Percentiles rank a stretch among this genome's conserved stretches.
These are phyloP conservation scores for Beauveria australis DNA, from an alignment of 2,329 filamentous ascomycete species.

Conservation along the genomic window DNA sequence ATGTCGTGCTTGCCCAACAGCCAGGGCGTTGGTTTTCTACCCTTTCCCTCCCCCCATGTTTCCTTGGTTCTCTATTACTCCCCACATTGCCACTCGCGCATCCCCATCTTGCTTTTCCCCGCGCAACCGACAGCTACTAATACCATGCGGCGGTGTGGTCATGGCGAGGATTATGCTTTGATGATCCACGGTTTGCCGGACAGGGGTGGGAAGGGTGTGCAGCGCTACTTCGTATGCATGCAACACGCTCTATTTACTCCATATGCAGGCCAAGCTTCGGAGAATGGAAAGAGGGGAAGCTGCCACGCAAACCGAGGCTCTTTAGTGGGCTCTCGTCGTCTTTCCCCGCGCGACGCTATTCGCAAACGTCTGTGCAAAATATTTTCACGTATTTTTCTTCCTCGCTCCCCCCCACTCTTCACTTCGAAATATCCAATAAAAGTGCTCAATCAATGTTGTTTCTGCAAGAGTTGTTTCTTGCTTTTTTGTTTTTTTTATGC, in stretches of 20 bases:
- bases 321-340: background rate
- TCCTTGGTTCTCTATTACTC: background rate
- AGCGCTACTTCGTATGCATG: background rate
- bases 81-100: background rate
- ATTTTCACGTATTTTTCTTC: background rate
- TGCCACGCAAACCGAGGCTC: background rate
- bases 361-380: conserved; percentile 1
- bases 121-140: no score
- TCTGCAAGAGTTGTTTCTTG: background rate
- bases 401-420: background rate
- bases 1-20: background rate
- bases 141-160: no score
- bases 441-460: background rate
- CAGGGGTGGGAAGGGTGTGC: background rate
- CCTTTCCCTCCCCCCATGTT: background rate
- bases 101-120: background rate
- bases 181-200: background rate
- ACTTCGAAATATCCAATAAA: background rate
- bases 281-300: conserved; percentile 6
- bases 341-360: background rate
- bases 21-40: background rate
- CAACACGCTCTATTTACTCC: no score
- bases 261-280: background rate
- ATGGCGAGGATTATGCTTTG: background rate
- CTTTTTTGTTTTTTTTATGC: background rate